Base-by-base conservation (phyloP, 495 filamentous ascomycete species). In the Aspergillus haitiensis region DNA sequence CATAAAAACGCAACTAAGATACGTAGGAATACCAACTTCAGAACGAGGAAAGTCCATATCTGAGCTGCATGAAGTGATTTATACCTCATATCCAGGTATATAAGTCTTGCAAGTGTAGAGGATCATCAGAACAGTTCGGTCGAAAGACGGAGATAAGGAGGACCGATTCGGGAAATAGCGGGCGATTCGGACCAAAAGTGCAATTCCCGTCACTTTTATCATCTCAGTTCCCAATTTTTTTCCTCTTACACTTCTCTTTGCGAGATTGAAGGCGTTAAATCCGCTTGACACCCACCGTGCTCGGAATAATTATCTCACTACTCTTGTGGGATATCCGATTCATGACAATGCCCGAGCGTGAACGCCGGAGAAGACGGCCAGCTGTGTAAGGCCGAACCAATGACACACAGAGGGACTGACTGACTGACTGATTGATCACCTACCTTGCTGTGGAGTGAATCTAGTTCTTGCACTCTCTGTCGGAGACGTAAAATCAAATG, bases 401-500 rank as follows among this genome's bases (percentile, higher is more conserved):
- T 39, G 9, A 12, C 10, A 36, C 11, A 18, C 13, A 32, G 15
- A 42, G 10, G 9, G 18, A 44, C 40, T 11, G 6, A n/a, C 7
- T n/a, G 13, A 27, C 55, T 67, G 50, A 68, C 44, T 27, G 21
- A 3, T 27, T 3, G 21, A 27, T 27, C 21, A 27, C 21, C 21
- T 27, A 27, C 21, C 1, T 27, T 3, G 3, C 21, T 3, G 21
- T 40, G n/a, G 4, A 45, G 34, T 11, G 7, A 42, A 74, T 10
- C 15, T 11, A 58, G 75, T n/a, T 74, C 81, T 8, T 83, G 81
- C 61, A 55, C 65, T 42, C 66, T 78, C 1, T 84, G 81, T 47
- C 64, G 79, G 36, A 72, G 67, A 53, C 73, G 79, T 8, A 84
- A 84, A 55, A 76, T 82, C 16, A 67, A 70, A 61, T 84, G 81